These are phyloP conservation scores for Globisporangium yorkense DNA, from an alignment of 352 stramenopile genomes.

Conservation along the genomic window DNA sequence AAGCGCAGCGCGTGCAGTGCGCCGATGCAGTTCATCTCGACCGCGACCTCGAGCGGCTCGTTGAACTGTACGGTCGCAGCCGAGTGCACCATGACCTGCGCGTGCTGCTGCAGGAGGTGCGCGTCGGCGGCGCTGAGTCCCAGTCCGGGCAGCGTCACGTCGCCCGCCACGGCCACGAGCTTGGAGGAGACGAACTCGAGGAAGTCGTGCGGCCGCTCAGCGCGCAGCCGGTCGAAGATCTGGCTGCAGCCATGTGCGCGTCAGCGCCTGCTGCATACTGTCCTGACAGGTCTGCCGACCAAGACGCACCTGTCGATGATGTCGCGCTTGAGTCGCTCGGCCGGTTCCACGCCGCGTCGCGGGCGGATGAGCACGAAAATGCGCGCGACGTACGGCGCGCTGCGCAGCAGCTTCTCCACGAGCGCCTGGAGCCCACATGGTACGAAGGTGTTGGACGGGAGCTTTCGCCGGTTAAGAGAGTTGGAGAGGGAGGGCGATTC, in stretches of 20 bases:
- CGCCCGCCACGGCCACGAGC: conserved; percentile 53
- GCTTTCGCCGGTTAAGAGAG: background rate
- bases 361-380: conserved; percentile 76
- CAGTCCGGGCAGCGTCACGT: conserved; percentile 63
- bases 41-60: conserved; percentile 77
- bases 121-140: conserved; percentile 46
- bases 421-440: conserved; percentile 29
- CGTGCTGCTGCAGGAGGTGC: conserved; percentile 25
- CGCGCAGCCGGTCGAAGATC: conserved; percentile 67
- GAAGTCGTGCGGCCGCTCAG: conserved; percentile 41
- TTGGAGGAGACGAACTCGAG: conserved; percentile 46
- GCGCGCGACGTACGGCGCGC: conserved; percentile 46
- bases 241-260: conserved; percentile 18
- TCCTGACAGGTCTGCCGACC: too few species aligned
- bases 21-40: conserved; percentile 82
- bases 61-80: conserved; percentile 84
- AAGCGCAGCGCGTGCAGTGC: conserved; percentile 62
- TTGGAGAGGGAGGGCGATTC: background rate
- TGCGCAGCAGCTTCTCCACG: conserved; percentile 79
- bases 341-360: conserved; percentile 57
- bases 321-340: conserved; percentile 59
- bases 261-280: background rate
- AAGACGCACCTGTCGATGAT: conserved; percentile 42
- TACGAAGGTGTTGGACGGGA: too few species aligned
- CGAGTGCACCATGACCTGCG: conserved; percentile 81